Conservation (phyloP, 371 early-diverging fungal genomes). For the Entomophthora muscae region DNA sequence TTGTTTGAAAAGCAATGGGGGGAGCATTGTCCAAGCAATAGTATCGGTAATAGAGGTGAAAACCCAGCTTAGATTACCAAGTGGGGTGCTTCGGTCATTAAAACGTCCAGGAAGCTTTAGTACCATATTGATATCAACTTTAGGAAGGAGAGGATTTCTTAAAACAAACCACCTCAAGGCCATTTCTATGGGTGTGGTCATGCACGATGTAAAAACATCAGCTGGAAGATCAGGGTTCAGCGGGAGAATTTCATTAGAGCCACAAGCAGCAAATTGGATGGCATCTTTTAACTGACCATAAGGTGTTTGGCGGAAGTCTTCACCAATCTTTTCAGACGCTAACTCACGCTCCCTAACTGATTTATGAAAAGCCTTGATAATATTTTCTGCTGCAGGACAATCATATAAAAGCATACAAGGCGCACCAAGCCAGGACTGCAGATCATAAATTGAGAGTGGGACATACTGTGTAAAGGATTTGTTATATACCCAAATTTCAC, state of each 20-base stretch:
- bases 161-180: conserved; percentile 83
- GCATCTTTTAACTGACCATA: conserved; percentile 39
- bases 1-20: conserved; percentile 72
- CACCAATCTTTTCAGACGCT: not conserved
- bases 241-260: conserved; percentile 67
- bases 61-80: conserved; percentile 96
- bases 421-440: conserved; percentile 88
- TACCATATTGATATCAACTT: conserved; percentile 70
- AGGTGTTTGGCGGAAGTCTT: conserved; percentile 13
- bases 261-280: conserved; percentile 89
- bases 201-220: conserved; percentile 87
- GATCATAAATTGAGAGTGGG: conserved; percentile 76
- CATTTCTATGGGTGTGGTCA: conserved; percentile 91
- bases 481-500: conserved; percentile 98
- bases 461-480: conserved; percentile 94
- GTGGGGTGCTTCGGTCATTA: conserved; percentile 78
- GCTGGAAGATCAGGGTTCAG: conserved; percentile 90
- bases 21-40: conserved; percentile 93
- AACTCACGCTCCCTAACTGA: conserved; percentile 35
- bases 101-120: conserved; percentile 74
- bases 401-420: conserved; percentile 94
- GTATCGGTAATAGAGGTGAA: conserved; percentile 96
- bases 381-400: conserved; percentile 83
- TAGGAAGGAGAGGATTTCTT: conserved; percentile 57
- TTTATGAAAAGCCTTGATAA: conserved; percentile 70